phyloP scores from a whole-genome alignment of 768 basidiomycete genomes.

The Cystofilobasidium ferigula region DNA sequence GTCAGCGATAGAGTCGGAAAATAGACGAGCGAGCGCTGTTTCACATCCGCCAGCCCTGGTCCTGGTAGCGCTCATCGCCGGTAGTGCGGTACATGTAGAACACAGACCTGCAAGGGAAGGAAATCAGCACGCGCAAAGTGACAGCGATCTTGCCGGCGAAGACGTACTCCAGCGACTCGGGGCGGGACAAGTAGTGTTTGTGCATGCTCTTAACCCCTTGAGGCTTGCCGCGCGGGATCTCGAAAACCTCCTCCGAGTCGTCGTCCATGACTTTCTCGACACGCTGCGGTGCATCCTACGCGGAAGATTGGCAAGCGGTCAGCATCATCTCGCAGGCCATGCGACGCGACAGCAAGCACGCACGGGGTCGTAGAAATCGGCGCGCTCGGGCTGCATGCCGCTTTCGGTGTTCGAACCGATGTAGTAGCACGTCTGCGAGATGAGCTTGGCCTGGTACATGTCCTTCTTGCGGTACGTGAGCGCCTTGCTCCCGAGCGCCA shows the following conservation, averaged over 20 bases:
- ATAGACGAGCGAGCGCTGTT: no score
- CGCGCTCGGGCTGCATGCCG: constrained; percentile 22
- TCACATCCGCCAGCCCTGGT: constrained; percentile 26
- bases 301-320: not conserved
- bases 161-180: constrained; percentile 18
- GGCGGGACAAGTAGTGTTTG: constrained; percentile 17
- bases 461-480: constrained; percentile 16
- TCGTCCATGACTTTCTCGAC: constrained; percentile 11
- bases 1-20: no score
- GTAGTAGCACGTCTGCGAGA: constrained; percentile 25
- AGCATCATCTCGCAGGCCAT: not conserved
- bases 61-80: constrained; percentile 24
- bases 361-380: constrained; percentile 7
- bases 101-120: constrained; percentile 3
- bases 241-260: constrained; percentile 8
- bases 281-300: not conserved
- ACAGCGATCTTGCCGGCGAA: no score
- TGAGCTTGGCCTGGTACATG: constrained; percentile 4
- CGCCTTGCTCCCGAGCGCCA: constrained; percentile 8
- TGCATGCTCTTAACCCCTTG: constrained; percentile 21
- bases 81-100: constrained; percentile 25
- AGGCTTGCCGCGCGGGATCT: constrained; percentile 8
- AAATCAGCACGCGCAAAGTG: not conserved
- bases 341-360: no score
- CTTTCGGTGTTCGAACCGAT: not conserved